Base-by-base conservation (phyloP, 108 stramenopile genomes). In the Mediolabrus comicus region DNA sequence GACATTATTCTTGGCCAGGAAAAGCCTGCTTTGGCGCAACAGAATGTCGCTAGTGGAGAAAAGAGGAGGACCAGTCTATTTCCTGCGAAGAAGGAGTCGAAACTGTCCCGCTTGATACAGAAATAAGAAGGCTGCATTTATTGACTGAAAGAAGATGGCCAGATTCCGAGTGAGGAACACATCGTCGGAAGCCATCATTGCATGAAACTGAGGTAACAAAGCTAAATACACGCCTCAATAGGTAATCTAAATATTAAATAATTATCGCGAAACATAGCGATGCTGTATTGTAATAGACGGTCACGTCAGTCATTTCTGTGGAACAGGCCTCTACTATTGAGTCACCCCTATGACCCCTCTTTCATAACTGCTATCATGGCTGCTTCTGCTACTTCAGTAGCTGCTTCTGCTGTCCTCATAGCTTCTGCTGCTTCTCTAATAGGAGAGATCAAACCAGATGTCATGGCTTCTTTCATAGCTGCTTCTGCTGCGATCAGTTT, bases 51-150 rank as follows among this genome's bases (percentile, higher is more conserved):
- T 14, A 14, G 12, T 14, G 14, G 14, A 14, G 32, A 22, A 8
- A 56, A 56, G 27, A 28, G 55, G 26, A 28, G 39, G 12, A 41
- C n/a, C n/a, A 32, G 31, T 4, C 19, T 56, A 28, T 56, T 56
- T 31, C 55, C 55, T n/a, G 55, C 27, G 26, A 56, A 56, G 55
- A 32, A 28, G n/a, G 55, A 56, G 32, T 56, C 55, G n/a, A 17
- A 19, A 32, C 19, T 56, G 4, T 56, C 55, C 3, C 17, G 32
- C 22, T 56, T 56, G 55, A 17, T 56, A 2, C n/a, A 56, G 55
- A 56, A 56, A 19, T 56, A 31, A 56, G 41, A 16, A 43, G 38
- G 38, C 38, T 43, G 17, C 3, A 16, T 16, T 4, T 0, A 1
- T 3, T n/a, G n/a, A n/a, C 41, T 43, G 41, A 43, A 17, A 43